These are phyloP conservation scores for Phaeoacremonium minimum DNA, from an alignment of 2,329 filamentous ascomycete genomes.

Conservation along the genomic window DNA sequence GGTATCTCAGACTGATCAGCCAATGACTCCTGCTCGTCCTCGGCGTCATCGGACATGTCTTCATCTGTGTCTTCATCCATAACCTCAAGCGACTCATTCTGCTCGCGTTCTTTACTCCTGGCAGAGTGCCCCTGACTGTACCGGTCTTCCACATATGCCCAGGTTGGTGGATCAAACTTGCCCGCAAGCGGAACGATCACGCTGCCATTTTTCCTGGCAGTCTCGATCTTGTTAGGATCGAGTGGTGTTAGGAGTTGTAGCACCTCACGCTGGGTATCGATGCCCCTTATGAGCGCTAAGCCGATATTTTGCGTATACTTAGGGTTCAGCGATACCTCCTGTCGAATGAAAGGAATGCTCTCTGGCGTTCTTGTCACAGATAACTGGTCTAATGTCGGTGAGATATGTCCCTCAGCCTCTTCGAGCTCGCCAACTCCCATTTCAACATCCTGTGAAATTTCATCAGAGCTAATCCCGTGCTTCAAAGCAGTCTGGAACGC, in stretches of 20 bases:
- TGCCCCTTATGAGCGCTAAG: constrained; percentile 64
- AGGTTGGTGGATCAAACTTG: constrained; percentile 63
- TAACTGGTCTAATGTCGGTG: too few relatives aligned
- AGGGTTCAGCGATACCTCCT: constrained; percentile 55
- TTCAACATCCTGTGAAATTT: not conserved
- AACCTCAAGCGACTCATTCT: constrained; percentile 22
- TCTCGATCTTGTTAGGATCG: constrained; percentile 29
- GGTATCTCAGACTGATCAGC: constrained; percentile 32
- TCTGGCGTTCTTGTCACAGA: constrained; percentile 42
- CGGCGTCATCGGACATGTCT: constrained; percentile 23
- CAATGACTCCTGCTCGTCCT: constrained; percentile 18
- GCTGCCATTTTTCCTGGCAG: constrained; percentile 33
- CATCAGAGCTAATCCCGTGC: not conserved
- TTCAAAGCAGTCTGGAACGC: constrained; percentile 36
- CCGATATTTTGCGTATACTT: constrained; percentile 55
- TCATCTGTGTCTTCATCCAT: constrained; percentile 29
- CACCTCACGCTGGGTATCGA: constrained; percentile 48
- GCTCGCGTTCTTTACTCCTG: constrained; percentile 13
- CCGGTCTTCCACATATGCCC: constrained; percentile 65
- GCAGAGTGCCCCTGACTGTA: constrained; percentile 28
- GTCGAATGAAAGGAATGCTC: constrained; percentile 58
- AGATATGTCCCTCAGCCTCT: too few relatives aligned
- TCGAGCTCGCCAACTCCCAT: constrained; percentile 1
- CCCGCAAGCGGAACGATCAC: constrained; percentile 62
- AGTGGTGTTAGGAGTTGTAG: constrained; percentile 66